phyloP scores from a whole-genome alignment of 768 basidiomycete genomes.

The Saitozyma sp. region DNA sequence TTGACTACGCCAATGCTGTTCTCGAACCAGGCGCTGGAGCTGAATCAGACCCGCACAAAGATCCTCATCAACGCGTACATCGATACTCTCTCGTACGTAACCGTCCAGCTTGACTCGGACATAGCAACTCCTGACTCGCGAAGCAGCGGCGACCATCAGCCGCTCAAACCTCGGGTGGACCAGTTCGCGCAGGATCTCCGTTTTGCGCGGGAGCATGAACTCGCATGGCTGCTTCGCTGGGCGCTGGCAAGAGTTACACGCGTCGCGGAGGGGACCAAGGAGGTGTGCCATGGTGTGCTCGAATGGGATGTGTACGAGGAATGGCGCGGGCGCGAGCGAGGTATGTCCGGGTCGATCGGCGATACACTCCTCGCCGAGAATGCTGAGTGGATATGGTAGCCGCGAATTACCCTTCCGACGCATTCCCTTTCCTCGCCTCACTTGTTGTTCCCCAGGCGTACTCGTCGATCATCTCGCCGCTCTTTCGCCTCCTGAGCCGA shows the following conservation, averaged over 20 bases:
- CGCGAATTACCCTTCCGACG: conserved; percentile 66
- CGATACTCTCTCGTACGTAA: conserved; percentile 41
- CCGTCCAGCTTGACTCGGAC: not conserved
- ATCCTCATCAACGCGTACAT: conserved; percentile 79
- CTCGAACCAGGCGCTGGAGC: conserved; percentile 80
- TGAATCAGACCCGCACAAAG: conserved; percentile 71
- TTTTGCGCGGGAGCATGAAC: conserved; percentile 80
- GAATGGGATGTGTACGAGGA: conserved; percentile 79
- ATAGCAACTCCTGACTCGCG: not conserved
- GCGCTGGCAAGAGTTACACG: conserved; percentile 77
- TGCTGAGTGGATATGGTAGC: conserved; percentile 51
- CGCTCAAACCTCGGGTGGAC: conserved; percentile 1
- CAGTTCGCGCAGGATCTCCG: conserved; percentile 62
- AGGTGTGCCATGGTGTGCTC: conserved; percentile 62
- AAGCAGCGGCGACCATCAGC: not conserved
- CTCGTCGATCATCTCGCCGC: conserved; percentile 51
- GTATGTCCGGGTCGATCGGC: conserved; percentile 54
- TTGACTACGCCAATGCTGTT: conserved; percentile 90
- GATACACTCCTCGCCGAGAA: too few species aligned
- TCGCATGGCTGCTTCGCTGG: conserved; percentile 93
- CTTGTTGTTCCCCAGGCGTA: conserved; percentile 34
- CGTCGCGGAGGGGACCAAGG: conserved; percentile 54
- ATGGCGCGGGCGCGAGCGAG: conserved; percentile 79
- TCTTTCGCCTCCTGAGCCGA: conserved; percentile 77
- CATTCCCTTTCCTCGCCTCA: conserved; percentile 69